Percentiles rank a stretch among this genome's conserved stretches.
Evolutionary conservation across 2,329 filamentous ascomycete species (phyloP).

Genomic region (Knoxdaviesia capensis): DNA sequence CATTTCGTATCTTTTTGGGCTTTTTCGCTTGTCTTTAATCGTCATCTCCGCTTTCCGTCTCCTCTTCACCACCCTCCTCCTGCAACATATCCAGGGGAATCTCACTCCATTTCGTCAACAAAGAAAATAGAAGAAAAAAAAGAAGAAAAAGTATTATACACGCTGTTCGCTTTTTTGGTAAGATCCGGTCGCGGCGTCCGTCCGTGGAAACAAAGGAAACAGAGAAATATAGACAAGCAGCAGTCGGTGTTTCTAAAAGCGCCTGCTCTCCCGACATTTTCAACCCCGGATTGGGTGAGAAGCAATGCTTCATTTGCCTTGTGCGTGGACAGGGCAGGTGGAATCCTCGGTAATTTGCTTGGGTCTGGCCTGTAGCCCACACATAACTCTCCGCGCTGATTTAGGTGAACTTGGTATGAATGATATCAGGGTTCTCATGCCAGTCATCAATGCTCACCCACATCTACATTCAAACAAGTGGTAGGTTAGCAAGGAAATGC

Average conservation of each 20-base stretch:
- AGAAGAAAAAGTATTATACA: too few relatives aligned
- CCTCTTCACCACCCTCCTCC: too few relatives aligned
- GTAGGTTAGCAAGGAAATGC: neutral
- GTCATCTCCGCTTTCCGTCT: too few relatives aligned
- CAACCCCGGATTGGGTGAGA: neutral
- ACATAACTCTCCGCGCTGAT: neutral
- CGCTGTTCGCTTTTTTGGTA: too few relatives aligned
- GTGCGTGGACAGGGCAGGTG: too few relatives aligned
- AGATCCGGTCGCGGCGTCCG: too few relatives aligned
- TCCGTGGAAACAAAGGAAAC: neutral
- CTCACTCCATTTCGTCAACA: neutral
- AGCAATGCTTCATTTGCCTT: too few relatives aligned
- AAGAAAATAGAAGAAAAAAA: neutral
- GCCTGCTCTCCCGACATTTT: neutral
- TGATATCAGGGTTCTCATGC: slow-evolving; percentile 98
- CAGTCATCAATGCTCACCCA: slow-evolving; percentile 99
- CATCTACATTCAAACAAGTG: slow-evolving; percentile 43
- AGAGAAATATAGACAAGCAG: neutral
- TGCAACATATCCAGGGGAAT: too few relatives aligned
- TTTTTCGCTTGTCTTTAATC: too few relatives aligned
- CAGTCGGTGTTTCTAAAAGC: neutral
- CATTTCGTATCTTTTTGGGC: too few relatives aligned
- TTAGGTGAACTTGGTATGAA: slow-evolving; percentile 92
- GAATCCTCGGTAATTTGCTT: too few relatives aligned
- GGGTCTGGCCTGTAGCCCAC: too few relatives aligned